Conservation (phyloP, 129 eudicot genomes). For the Mikania micrantha region DNA sequence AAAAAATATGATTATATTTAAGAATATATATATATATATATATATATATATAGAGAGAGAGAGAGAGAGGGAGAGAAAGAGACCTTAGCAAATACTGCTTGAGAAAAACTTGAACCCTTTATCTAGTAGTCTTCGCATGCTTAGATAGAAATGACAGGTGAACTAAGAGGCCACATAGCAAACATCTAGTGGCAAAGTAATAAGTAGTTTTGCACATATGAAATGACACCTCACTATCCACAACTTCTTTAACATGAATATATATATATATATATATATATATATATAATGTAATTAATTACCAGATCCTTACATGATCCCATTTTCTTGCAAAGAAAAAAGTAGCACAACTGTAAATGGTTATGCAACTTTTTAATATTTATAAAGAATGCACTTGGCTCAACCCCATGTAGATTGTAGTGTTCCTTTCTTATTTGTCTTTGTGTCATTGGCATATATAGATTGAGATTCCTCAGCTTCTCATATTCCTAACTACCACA, state of each 20-base stretch:
- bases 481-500: constrained; percentile 1
- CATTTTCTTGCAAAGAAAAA: background rate
- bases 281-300: constrained; percentile 1
- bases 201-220: constrained; percentile 21
- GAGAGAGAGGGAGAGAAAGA: constrained; percentile 15
- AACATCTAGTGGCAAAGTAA: constrained; percentile 31
- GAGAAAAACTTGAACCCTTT: constrained; percentile 24
- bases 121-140: constrained; percentile 28
- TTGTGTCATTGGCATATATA: constrained; percentile 22
- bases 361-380: constrained; percentile 14
- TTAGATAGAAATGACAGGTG: constrained; percentile 20
- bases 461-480: constrained; percentile 16
- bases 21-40: too few species aligned
- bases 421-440: constrained; percentile 15
- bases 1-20: background rate
- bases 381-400: constrained; percentile 24
- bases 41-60: too few species aligned
- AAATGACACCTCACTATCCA: constrained; percentile 10
- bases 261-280: too few species aligned
- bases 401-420: constrained; percentile 22
- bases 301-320: background rate
- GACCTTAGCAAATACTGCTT: constrained; percentile 1
- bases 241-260: constrained; percentile 17
- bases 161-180: constrained; percentile 14
- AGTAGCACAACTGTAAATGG: constrained; percentile 13